A percentile compares a stretch with the other conserved stretches of the same genome.
Evolutionary conservation across 73 alveolate genomes (phyloP).

Genomic region (Symbiodinium natans): DNA sequence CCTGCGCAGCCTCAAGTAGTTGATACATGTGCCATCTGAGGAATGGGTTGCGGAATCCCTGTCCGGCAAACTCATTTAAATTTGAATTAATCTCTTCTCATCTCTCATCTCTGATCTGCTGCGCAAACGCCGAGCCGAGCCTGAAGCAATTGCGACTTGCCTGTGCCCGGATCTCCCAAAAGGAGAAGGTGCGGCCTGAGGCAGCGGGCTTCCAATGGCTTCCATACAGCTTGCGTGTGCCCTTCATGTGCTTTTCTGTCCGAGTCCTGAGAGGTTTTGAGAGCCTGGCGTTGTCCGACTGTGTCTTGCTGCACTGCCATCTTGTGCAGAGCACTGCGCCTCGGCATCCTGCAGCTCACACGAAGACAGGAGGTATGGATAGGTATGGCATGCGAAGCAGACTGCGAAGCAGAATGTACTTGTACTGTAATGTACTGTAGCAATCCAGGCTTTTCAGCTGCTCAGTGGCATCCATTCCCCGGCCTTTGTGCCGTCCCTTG

Average conservation of each 20-base stretch:
- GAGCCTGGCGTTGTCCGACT: not conserved
- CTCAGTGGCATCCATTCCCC: no score
- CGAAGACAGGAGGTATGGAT: no score
- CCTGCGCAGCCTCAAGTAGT: slow-evolving; percentile 62
- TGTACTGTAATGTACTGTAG: no score
- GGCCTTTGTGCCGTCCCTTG: no score
- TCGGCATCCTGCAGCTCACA: not conserved
- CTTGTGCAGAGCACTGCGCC: not conserved
- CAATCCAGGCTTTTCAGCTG: no score
- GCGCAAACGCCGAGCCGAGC: slow-evolving; percentile 94
- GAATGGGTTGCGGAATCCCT: no score
- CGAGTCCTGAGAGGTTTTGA: no score
- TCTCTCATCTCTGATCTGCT: not conserved
- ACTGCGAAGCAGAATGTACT: no score
- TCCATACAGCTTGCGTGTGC: not conserved
- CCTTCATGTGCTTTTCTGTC: not conserved
- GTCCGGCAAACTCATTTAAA: no score
- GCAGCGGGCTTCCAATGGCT: not conserved
- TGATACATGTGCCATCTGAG: no score
- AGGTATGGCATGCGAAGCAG: no score
- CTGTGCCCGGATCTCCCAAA: slow-evolving; percentile 98
- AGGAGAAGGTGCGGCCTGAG: slow-evolving; percentile 95
- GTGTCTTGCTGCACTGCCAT: not conserved
- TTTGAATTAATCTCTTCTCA: no score
- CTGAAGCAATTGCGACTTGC: slow-evolving; percentile 98